Evolutionary conservation across 1,139 yeast species (phyloP).

Genomic region (Geotrichum candidum): DNA sequence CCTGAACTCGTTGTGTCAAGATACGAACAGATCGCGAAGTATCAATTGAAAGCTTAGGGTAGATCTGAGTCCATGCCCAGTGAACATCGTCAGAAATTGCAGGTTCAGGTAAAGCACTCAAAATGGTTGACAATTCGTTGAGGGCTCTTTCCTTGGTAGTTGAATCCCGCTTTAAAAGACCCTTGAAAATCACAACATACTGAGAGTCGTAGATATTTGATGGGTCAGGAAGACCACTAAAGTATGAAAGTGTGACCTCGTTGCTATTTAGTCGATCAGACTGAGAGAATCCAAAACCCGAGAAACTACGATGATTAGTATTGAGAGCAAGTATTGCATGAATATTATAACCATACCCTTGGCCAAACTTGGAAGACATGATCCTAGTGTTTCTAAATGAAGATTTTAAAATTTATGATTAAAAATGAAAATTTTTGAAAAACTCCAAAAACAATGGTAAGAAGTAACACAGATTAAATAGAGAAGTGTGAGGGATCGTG

Average conservation of each 20-base stretch:
- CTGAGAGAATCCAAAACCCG: constrained; percentile 11
- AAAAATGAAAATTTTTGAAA: background rate
- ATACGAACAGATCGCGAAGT: constrained; percentile 59
- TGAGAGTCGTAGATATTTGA: constrained; percentile 52
- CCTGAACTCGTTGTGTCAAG: constrained; percentile 59
- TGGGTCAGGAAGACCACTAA: constrained; percentile 73
- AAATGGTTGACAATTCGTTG: constrained; percentile 41
- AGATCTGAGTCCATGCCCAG: constrained; percentile 73
- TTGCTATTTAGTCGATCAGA: constrained; percentile 40
- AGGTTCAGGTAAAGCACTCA: constrained; percentile 26
- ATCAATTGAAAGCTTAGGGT: constrained; percentile 71
- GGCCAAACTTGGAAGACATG: constrained; percentile 5
- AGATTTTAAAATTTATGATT: background rate
- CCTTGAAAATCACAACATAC: constrained; percentile 61
- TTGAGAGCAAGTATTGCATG: background rate
- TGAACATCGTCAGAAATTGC: constrained; percentile 42
- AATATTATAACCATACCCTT: constrained; percentile 3
- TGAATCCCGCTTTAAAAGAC: constrained; percentile 68
- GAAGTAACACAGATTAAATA: background rate
- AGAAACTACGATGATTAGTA: constrained; percentile 2
- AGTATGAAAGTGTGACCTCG: constrained; percentile 65
- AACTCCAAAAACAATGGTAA: background rate
- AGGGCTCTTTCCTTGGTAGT: constrained; percentile 81
- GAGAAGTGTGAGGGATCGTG: background rate
- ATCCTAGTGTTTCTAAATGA: background rate